Conservation (phyloP, 345 rosid species). For the Bretschneidera sinensis region DNA sequence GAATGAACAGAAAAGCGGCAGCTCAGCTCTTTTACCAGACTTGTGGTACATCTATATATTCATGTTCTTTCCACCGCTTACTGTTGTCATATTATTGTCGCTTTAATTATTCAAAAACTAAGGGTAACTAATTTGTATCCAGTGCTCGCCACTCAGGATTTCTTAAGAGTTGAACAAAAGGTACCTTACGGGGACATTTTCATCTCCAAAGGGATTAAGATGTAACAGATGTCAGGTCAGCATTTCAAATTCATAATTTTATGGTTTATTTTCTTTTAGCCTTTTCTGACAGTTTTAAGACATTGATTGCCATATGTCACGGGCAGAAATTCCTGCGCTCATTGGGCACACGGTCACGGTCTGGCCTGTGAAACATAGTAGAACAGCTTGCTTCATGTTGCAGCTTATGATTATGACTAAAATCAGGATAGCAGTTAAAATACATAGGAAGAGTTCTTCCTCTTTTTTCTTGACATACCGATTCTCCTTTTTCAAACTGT, state of each 20-base stretch:
- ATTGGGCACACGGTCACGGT: no score
- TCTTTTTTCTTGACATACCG: neutral
- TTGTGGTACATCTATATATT: conserved; percentile 49
- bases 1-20: conserved; percentile 69
- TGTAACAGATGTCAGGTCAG: conserved; percentile 22
- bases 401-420: neutral
- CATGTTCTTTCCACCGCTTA: conserved; percentile 6
- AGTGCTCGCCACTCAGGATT: conserved; percentile 67
- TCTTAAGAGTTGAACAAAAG: conserved; percentile 51
- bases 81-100: neutral
- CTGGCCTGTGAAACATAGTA: no score
- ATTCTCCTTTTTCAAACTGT: no score
- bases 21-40: conserved; percentile 81
- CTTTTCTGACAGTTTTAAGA: no score
- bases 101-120: neutral
- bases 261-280: neutral
- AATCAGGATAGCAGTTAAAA: neutral
- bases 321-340: no score
- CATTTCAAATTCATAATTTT: no score
- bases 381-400: neutral
- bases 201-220: conserved; percentile 62
- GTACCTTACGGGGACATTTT: conserved; percentile 68
- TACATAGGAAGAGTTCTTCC: neutral
- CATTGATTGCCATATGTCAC: no score
- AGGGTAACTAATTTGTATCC: conserved; percentile 17